Evolutionary conservation across 1,284 basidiomycete genomes (phyloP), one percentile per base, ranked within the genome.

Genomic region (Baeospora myosura): DNA sequence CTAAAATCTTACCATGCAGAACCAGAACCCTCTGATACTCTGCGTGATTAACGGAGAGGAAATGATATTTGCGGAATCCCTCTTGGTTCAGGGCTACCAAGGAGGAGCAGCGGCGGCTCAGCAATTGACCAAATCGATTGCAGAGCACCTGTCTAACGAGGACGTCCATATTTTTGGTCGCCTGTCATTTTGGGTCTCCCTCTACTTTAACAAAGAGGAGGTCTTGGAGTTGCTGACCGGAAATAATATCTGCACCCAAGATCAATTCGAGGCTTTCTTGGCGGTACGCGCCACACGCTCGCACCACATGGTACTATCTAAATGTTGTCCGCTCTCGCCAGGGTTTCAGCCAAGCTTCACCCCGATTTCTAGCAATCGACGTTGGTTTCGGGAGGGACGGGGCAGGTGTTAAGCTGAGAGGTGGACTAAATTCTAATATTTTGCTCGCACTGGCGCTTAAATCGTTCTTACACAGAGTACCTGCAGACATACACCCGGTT

Each of bases 1-100:
- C n/a, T n/a, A n/a, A n/a, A n/a, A n/a, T n/a, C n/a, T n/a, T n/a
- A n/a, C n/a, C n/a, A n/a, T n/a, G n/a, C 54, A 82, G 78, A 72
- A 68, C 47, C 72, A 78, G 60, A 70, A 71, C 45, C 70, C 77
- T 24, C 69, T 88, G 49, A 77, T 86, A 40, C 67, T 85, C 47
- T 85, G 81, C 52, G 71, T 83, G 48, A 71, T 88, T 51, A 81
- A 88, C 49, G 84, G 81, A 25, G 76, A 86, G 55, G 71, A 74
- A 33, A 77, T 76, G 51, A 61, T 85, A 48, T 88, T 88, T 63
- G 66, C 68, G 42, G 67, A 66, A 38, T 61, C 71, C 22, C 68
- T 80, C 45, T 59, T 88, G 30, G 56, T 55, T 28, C 74, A 78
- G 55, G 85, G 85, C 6, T 16, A 40, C 30, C 67, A 73, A 43